These are phyloP conservation scores for Cajanus cajan DNA, from an alignment of 306 rosid genomes.

Conservation along the genomic window DNA sequence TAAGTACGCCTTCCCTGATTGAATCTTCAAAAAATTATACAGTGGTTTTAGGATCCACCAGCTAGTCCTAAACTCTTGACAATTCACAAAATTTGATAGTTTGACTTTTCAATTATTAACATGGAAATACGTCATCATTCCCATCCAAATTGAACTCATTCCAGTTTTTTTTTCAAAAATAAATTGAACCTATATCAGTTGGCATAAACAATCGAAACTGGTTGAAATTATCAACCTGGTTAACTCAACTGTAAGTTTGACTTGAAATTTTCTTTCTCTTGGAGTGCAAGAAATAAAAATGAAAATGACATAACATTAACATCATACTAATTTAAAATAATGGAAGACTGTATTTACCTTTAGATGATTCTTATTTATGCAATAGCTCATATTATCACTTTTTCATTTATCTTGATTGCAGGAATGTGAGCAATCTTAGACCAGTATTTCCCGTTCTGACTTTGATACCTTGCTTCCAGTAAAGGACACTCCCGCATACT, in stretches of 20 bases:
- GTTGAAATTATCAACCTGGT: neutral
- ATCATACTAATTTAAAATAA: neutral
- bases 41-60: neutral
- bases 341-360: neutral
- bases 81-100: neutral
- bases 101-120: neutral
- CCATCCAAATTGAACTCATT: neutral
- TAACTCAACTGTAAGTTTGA: neutral
- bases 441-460: neutral
- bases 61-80: neutral
- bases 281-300: neutral
- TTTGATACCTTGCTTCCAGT: conserved; percentile 8
- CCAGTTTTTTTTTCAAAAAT: neutral
- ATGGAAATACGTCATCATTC: neutral
- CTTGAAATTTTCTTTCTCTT: neutral
- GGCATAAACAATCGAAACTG: neutral
- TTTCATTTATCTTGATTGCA: neutral
- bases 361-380: neutral
- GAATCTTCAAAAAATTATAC: neutral
- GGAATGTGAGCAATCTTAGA: neutral
- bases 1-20: neutral
- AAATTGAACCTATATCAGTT: neutral
- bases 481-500: neutral
- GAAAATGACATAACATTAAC: neutral
- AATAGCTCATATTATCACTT: neutral